Conservation (phyloP, 2,329 filamentous ascomycete genomes). For the Hymenoscyphus fructigenus region DNA sequence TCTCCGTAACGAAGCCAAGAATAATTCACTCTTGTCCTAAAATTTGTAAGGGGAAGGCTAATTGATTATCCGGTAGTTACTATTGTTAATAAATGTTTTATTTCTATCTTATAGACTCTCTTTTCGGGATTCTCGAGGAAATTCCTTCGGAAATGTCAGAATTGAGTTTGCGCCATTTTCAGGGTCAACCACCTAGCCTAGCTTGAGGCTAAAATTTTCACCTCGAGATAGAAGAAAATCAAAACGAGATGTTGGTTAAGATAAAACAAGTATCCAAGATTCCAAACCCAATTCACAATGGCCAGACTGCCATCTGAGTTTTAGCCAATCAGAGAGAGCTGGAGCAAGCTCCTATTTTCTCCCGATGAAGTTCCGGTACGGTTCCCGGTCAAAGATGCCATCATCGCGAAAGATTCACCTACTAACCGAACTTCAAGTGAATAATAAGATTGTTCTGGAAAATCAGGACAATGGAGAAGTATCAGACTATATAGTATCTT, state of each 20-base stretch:
- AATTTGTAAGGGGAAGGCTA: not conserved
- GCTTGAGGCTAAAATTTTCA: too few relatives aligned
- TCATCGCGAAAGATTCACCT: too few relatives aligned
- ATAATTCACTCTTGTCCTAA: not conserved
- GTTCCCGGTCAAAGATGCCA: too few relatives aligned
- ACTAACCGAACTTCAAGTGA: not conserved
- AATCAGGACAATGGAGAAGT: too few relatives aligned
- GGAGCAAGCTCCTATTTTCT: not conserved
- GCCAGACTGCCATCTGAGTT: too few relatives aligned
- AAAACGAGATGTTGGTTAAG: too few relatives aligned
- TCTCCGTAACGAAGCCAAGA: constrained; percentile 1
- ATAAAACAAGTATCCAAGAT: too few relatives aligned
- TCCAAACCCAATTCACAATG: too few relatives aligned
- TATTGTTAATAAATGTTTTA: not conserved
- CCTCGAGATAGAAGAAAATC: too few relatives aligned
- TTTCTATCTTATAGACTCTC: not conserved
- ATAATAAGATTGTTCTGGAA: too few relatives aligned
- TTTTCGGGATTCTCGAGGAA: not conserved
- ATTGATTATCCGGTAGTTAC: not conserved
- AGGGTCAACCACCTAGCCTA: not conserved
- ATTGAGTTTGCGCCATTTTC: not conserved
- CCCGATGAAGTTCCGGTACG: not conserved
- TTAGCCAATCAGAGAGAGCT: not conserved
- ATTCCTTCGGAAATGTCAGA: not conserved
- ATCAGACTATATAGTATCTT: too few relatives aligned